Percentiles rank a stretch among this genome's conserved stretches.
phyloP scores from a whole-genome alignment of 2,329 filamentous ascomycete species.

The Septoria linicola region DNA sequence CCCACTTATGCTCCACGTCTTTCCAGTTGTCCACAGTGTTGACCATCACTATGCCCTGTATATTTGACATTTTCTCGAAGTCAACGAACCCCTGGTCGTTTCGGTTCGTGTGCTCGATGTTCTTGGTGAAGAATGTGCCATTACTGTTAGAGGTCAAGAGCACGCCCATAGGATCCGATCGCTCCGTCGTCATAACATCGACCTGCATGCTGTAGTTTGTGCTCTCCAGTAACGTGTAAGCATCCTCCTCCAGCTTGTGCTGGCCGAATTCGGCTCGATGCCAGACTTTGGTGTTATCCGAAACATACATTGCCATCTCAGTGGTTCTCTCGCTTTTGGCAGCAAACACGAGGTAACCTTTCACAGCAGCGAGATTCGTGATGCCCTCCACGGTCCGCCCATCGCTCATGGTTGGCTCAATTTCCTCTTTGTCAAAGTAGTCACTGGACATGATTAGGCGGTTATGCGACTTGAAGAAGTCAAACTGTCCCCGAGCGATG shows the following conservation, averaged over 20 bases:
- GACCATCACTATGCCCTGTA: slow-evolving; percentile 88
- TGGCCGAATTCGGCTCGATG: slow-evolving; percentile 86
- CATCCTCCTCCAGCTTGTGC: slow-evolving; percentile 78
- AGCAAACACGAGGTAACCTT: slow-evolving; percentile 82
- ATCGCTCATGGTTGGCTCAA: slow-evolving; percentile 74
- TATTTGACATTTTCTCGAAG: slow-evolving; percentile 88
- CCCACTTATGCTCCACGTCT: slow-evolving; percentile 61
- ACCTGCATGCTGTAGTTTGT: slow-evolving; percentile 98
- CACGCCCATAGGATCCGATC: slow-evolving; percentile 66
- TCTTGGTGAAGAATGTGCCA: slow-evolving; percentile 91
- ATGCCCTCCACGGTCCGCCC: slow-evolving; percentile 75
- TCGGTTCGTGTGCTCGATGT: slow-evolving; percentile 89
- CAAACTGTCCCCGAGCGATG: slow-evolving; percentile 71
- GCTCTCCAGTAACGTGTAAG: slow-evolving; percentile 91
- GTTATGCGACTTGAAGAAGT: slow-evolving; percentile 69
- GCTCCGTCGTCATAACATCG: slow-evolving; percentile 72
- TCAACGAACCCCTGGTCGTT: slow-evolving; percentile 75
- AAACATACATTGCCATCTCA: slow-evolving; percentile 90
- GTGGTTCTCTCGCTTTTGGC: slow-evolving; percentile 75
- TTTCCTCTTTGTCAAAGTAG: slow-evolving; percentile 66
- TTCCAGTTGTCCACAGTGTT: slow-evolving; percentile 87
- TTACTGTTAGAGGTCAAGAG: slow-evolving; percentile 97
- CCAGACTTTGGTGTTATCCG: slow-evolving; percentile 80
- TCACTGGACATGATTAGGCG: slow-evolving; percentile 78
- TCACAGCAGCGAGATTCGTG: slow-evolving; percentile 77